A percentile compares a stretch with the other conserved stretches of the same genome.
Evolutionary conservation across 176 grass and related monocot genomes (phyloP).

Genomic region (bread wheat (Triticum aestivum)): DNA sequence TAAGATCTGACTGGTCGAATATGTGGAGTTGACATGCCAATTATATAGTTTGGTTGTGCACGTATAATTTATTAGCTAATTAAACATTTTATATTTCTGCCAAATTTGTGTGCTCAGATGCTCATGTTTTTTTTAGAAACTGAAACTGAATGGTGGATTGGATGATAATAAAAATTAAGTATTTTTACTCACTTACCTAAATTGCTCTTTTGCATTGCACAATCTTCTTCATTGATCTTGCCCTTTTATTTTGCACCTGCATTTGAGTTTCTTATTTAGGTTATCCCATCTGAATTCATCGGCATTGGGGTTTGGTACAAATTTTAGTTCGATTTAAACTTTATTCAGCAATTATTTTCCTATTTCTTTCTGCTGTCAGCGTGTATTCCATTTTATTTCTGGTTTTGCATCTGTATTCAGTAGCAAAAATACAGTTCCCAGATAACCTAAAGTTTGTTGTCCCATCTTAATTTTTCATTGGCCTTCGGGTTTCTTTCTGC

Average conservation of each 20-base stretch:
- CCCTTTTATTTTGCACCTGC: background rate
- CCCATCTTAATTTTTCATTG: too few species aligned
- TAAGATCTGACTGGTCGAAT: too few species aligned
- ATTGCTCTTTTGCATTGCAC: background rate
- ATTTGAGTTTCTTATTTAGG: background rate
- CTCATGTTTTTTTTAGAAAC: background rate
- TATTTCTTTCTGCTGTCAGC: background rate
- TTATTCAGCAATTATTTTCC: background rate
- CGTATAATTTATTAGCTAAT: background rate
- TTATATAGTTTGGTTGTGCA: background rate
- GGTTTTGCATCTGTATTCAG: too few species aligned
- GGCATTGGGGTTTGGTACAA: background rate
- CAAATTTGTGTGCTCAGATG: background rate
- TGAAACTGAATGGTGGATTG: background rate
- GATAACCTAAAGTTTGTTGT: too few species aligned
- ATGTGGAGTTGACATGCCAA: background rate
- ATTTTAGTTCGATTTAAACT: background rate
- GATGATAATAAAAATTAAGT: background rate
- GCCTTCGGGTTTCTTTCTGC: too few species aligned
- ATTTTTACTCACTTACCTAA: background rate
- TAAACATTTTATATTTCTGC: background rate
- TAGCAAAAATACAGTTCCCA: too few species aligned
- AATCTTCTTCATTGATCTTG: background rate
- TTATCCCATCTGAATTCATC: background rate
- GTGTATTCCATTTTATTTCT: background rate